phyloP scores from a whole-genome alignment of 148 eudicot genomes.

The Amaranthus hypochondriacus region DNA sequence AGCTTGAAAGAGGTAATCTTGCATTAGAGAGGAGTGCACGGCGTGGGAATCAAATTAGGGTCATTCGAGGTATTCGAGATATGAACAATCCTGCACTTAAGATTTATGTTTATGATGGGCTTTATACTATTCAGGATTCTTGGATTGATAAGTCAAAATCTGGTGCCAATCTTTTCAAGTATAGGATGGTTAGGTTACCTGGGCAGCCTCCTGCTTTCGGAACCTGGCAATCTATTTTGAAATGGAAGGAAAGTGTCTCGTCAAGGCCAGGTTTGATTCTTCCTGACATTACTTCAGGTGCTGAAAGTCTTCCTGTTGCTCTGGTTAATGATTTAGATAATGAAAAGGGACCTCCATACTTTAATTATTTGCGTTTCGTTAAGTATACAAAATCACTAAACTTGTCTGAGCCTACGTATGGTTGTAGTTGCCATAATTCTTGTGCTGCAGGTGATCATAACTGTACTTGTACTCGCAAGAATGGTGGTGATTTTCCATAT shows the following conservation, averaged over 20 bases:
- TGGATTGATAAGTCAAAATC: conserved; percentile 76
- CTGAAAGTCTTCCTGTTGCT: conserved; percentile 60
- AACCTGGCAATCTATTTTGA: conserved; percentile 76
- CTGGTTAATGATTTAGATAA: conserved; percentile 85
- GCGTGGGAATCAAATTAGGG: conserved; percentile 70
- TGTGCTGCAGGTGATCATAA: conserved; percentile 70
- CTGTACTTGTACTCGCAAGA: conserved; percentile 68
- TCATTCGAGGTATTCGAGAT: conserved; percentile 75
- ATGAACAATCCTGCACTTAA: conserved; percentile 33
- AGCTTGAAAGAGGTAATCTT: conserved; percentile 87
- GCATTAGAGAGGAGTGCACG: conserved; percentile 82
- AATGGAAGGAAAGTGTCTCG: conserved; percentile 62
- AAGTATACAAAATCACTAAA: conserved; percentile 48
- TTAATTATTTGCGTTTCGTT: conserved; percentile 54
- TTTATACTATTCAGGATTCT: conserved; percentile 71
- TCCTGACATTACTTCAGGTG: conserved; percentile 81
- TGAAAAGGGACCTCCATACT: conserved; percentile 85
- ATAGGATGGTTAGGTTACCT: conserved; percentile 66
- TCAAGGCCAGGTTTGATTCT: conserved; percentile 69
- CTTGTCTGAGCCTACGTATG: conserved; percentile 37
- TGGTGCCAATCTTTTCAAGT: conserved; percentile 74
- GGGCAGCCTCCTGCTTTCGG: conserved; percentile 75
- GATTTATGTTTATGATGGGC: conserved; percentile 79
- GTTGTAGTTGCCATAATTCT: conserved; percentile 60
- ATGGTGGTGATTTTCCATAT: conserved; percentile 66